A percentile compares a stretch with the other conserved stretches of the same genome.
Evolutionary conservation across 352 stramenopile species (phyloP).

Genomic region (Chrysophaeum taylorii): DNA sequence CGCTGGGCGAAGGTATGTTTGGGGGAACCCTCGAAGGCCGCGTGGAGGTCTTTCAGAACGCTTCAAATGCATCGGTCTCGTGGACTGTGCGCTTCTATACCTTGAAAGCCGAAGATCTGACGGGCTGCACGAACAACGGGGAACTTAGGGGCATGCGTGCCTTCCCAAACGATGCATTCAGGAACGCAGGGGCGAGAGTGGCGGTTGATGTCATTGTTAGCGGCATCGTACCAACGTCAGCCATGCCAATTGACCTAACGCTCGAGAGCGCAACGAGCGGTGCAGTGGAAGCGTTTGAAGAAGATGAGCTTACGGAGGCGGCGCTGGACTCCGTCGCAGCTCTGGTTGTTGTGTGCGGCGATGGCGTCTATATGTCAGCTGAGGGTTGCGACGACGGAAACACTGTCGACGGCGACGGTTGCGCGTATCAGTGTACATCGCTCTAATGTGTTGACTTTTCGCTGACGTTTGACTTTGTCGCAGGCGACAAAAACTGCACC

Average conservation of each 20-base stretch:
- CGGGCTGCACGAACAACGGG: constrained; percentile 13
- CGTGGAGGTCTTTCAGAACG: constrained; percentile 16
- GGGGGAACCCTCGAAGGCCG: neutral
- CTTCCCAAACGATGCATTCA: neutral
- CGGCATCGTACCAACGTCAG: constrained; percentile 4
- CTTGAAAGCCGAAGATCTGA: neutral
- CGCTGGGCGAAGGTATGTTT: neutral
- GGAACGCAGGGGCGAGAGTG: neutral
- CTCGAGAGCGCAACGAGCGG: neutral
- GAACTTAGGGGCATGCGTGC: neutral
- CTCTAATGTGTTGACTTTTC: too few species aligned
- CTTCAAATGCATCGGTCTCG: neutral
- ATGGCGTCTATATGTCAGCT: constrained; percentile 24
- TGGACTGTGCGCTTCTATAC: constrained; percentile 20
- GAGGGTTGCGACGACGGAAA: constrained; percentile 34
- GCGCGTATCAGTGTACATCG: too few species aligned
- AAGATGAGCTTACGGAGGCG: neutral
- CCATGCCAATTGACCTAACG: constrained; percentile 19
- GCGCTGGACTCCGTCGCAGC: neutral
- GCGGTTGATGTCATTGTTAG: neutral
- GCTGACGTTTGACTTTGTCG: too few species aligned
- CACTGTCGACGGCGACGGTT: constrained; percentile 23
- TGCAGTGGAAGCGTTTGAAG: neutral
- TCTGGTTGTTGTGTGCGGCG: constrained; percentile 27
- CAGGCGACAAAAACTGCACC: constrained; percentile 18